These are phyloP conservation scores for Coniferiporia weirii DNA, from an alignment of 1,284 basidiomycete genomes.

Conservation along the genomic window DNA sequence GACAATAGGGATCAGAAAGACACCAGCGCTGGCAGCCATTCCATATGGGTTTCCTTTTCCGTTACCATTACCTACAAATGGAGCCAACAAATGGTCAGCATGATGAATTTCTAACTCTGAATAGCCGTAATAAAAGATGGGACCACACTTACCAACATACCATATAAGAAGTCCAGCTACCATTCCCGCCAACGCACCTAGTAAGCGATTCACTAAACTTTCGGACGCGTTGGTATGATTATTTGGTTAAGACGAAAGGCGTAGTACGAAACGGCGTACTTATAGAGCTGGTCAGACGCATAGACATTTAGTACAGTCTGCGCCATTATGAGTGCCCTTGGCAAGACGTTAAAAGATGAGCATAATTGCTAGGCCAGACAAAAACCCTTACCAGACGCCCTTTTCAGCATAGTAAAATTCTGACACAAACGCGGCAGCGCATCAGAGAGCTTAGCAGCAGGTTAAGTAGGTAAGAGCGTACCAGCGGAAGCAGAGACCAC, in stretches of 20 bases:
- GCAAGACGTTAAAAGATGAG: not conserved
- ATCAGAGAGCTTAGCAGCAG: not conserved
- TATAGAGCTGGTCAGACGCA: constrained; percentile 55
- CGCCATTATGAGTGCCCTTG: constrained; percentile 61
- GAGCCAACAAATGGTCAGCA: not conserved
- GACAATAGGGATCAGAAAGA: constrained; percentile 46
- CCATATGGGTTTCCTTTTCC: not conserved
- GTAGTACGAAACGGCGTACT: constrained; percentile 28
- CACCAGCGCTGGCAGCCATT: constrained; percentile 27
- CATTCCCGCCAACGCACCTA: too few relatives aligned
- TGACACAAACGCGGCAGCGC: constrained; percentile 16
- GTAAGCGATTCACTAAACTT: constrained; percentile 21
- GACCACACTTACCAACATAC: too few relatives aligned
- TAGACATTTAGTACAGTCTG: constrained; percentile 60
- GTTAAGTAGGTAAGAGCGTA: not conserved
- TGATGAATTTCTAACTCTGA: not conserved
- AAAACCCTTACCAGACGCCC: constrained; percentile 34
- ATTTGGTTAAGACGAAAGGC: too few relatives aligned
- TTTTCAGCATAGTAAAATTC: constrained; percentile 41
- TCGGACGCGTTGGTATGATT: not conserved
- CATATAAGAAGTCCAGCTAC: too few relatives aligned
- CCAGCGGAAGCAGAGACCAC: constrained; percentile 39
- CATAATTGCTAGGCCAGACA: not conserved
- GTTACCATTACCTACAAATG: not conserved
- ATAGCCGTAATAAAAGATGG: not conserved